Evolutionary conservation across 805 yeast genomes (phyloP), one percentile per base, ranked within the genome.

Genomic region (Danielozyma ontarioensis): DNA sequence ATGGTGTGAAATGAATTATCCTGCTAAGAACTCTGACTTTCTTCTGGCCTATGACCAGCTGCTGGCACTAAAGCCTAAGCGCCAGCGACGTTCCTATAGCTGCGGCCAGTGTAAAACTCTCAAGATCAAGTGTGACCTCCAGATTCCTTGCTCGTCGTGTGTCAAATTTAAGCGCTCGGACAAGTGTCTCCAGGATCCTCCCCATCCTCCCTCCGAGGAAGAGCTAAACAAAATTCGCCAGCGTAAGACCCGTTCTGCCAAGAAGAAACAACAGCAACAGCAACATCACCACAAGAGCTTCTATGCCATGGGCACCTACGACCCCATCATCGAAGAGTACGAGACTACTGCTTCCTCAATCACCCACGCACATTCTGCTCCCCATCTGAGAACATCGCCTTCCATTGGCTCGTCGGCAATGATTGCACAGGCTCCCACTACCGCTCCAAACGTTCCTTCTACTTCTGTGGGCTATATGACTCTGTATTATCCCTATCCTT

Each of bases 21-120:
- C 22, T 10, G 6, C 22, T 10, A 19, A 6, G 8, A 19, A 19
- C 22, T 19, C 22, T n/a, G n/a, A n/a, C n/a, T n/a, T n/a, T n/a
- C n/a, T n/a, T n/a, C n/a, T n/a, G n/a, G n/a, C n/a, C n/a, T n/a
- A n/a, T n/a, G n/a, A n/a, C n/a, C n/a, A n/a, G n/a, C n/a, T n/a
- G n/a, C n/a, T n/a, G n/a, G n/a, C n/a, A n/a, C n/a, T n/a, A n/a
- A 33, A 29, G 33, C 36, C 48, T n/a, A 64, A 63, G 40, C 46
- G 72, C 35, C 65, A 63, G 31, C 51, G 79, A 38, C 54, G 78
- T 27, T 67, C 74, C n/a, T 74, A 74, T 45, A 68, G 69, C 34
- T 74, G 80, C 48, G 79, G 78, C 1, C 77, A 76, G 2, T 74
- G 80, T 42, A 71, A 71, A 42, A 49, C 57, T n/a, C 66, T 69